phyloP scores from a whole-genome alignment of 805 yeast genomes.

The Saccharomycopsis sp. region DNA sequence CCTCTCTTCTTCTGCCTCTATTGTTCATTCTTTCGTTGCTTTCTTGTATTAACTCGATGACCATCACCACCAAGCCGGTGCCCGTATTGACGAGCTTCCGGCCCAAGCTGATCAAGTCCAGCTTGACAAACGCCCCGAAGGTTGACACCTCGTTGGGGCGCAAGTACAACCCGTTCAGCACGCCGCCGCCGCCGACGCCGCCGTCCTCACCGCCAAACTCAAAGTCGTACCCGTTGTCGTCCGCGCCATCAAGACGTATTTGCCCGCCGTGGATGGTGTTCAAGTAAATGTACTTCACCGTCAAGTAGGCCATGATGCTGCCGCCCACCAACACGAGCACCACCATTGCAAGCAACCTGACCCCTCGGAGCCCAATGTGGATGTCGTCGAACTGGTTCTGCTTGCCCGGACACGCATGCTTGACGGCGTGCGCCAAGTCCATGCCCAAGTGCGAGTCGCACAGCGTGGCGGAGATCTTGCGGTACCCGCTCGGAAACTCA shows the following conservation, averaged over 20 bases:
- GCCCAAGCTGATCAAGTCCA: background rate
- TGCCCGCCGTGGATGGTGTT: background rate
- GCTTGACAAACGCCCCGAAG: slow-evolving; percentile 1
- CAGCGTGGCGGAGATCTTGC: slow-evolving; percentile 73
- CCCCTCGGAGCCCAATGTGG: slow-evolving; percentile 46
- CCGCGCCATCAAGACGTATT: background rate
- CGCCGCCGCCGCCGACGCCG: too few species aligned
- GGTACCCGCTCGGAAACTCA: slow-evolving; percentile 88
- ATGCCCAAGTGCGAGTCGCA: slow-evolving; percentile 68
- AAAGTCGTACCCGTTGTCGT: too few species aligned
- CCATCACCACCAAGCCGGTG: slow-evolving; percentile 8
- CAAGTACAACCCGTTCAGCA: slow-evolving; percentile 52
- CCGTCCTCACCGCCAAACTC: too few species aligned
- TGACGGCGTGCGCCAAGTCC: slow-evolving; percentile 52
- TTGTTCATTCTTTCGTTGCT: slow-evolving; percentile 9
- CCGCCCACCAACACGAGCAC: slow-evolving; percentile 38
- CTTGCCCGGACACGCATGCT: slow-evolving; percentile 82
- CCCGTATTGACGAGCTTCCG: background rate
- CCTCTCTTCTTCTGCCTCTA: background rate
- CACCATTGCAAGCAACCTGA: slow-evolving; percentile 42
- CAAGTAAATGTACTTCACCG: background rate
- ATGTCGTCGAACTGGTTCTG: slow-evolving; percentile 46
- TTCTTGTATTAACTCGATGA: slow-evolving; percentile 12
- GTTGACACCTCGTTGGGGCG: slow-evolving; percentile 69
- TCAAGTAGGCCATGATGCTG: background rate